Evolutionary conservation across 2,329 filamentous ascomycete species (phyloP).

Genomic region (Alternaria sp.): DNA sequence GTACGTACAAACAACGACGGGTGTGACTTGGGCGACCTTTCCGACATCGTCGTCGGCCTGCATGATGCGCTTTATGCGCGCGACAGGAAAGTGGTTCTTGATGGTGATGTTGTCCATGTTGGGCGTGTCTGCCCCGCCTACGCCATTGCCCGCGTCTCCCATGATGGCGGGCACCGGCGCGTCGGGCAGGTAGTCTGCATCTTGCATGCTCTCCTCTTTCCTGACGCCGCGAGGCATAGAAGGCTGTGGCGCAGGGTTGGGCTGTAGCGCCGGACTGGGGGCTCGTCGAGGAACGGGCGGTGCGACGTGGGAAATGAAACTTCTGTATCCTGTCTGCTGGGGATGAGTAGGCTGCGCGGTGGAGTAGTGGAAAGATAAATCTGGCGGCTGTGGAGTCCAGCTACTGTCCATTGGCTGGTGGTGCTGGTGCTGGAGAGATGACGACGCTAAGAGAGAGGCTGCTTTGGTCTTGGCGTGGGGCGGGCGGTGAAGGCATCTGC

Average conservation of each 20-base stretch:
- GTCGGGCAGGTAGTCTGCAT: constrained; percentile 50
- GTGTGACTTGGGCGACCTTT: constrained; percentile 97
- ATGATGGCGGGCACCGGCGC: constrained; percentile 40
- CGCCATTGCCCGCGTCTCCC: constrained; percentile 32
- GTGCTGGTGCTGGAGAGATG: not conserved
- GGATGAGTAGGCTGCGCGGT: constrained; percentile 52
- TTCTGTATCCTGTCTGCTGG: constrained; percentile 51
- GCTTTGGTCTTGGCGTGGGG: constrained; percentile 9
- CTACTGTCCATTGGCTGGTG: constrained; percentile 41
- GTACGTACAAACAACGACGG: constrained; percentile 82
- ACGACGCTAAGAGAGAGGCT: constrained; percentile 24
- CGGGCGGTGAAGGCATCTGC: constrained; percentile 17
- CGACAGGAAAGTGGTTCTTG: constrained; percentile 94
- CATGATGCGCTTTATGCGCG: constrained; percentile 98
- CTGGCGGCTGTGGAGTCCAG: constrained; percentile 55
- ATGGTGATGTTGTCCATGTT: constrained; percentile 71
- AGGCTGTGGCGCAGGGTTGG: constrained; percentile 24
- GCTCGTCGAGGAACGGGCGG: constrained; percentile 21
- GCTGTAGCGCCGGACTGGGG: constrained; percentile 18
- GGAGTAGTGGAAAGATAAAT: constrained; percentile 59
- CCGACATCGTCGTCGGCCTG: constrained; percentile 98
- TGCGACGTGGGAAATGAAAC: constrained; percentile 44
- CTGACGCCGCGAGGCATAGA: constrained; percentile 43
- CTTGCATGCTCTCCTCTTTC: constrained; percentile 44
- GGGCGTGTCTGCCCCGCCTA: constrained; percentile 37